phyloP scores from a whole-genome alignment of 129 eudicot species.

The Mikania micrantha region DNA sequence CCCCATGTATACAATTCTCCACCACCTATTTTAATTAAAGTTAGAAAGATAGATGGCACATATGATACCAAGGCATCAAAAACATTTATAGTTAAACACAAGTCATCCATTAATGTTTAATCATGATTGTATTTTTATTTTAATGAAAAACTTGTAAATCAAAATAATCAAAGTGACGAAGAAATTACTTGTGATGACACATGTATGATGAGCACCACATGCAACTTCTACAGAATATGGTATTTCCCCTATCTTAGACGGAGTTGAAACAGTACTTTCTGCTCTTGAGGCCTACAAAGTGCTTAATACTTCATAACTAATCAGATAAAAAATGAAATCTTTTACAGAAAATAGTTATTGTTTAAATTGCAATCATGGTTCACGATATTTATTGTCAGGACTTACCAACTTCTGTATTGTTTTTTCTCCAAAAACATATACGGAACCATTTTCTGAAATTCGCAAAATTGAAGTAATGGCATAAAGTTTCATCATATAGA shows the following conservation, averaged over 20 bases:
- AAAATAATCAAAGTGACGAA: not conserved
- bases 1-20: slow-evolving; percentile 95
- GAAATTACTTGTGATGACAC: slow-evolving; percentile 66
- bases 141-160: not conserved
- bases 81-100: not conserved
- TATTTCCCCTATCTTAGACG: slow-evolving; percentile 41
- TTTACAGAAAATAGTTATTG: not conserved
- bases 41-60: not conserved
- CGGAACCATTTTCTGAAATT: slow-evolving; percentile 69
- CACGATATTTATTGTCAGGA: not conserved
- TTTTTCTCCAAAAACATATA: slow-evolving; percentile 78
- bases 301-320: slow-evolving; percentile 2
- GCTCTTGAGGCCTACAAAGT: slow-evolving; percentile 52
- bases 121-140: not conserved
- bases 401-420: slow-evolving; percentile 55
- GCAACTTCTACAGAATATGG: slow-evolving; percentile 75
- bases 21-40: slow-evolving; percentile 39
- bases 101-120: not conserved
- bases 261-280: slow-evolving; percentile 46
- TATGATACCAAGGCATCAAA: not conserved
- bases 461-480: not conserved
- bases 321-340: slow-evolving; percentile 2
- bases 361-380: slow-evolving; percentile 8
- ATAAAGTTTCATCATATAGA: not conserved
- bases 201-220: slow-evolving; percentile 96